These are phyloP conservation scores for Suillus weaverae DNA, from an alignment of 768 basidiomycete species.

Conservation along the genomic window DNA sequence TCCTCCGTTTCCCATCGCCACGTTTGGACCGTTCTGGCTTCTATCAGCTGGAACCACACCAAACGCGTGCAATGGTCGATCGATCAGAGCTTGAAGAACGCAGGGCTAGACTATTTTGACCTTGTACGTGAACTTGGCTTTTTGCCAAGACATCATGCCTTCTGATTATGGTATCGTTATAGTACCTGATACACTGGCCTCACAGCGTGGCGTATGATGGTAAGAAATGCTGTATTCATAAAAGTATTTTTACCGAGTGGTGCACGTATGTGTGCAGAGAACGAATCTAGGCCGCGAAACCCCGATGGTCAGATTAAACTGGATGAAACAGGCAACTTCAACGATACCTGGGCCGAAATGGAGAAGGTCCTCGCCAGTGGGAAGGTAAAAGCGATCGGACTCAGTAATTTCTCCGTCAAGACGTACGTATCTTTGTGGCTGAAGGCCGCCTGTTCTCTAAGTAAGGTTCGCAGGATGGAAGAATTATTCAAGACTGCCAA, in stretches of 20 bases:
- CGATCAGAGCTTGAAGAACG: conserved; percentile 39
- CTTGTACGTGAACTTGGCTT: conserved; percentile 25
- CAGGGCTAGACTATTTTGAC: conserved; percentile 50
- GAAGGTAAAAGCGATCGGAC: conserved; percentile 32
- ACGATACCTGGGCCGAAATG: conserved; percentile 32
- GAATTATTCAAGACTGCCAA: conserved; percentile 23
- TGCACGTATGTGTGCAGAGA: not conserved
- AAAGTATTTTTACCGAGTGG: not conserved
- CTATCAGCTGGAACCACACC: conserved; percentile 23
- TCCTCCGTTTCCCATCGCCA: not conserved
- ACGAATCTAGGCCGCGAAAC: conserved; percentile 17
- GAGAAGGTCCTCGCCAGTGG: conserved; percentile 19
- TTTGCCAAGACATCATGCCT: conserved; percentile 17
- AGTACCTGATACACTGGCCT: conserved; percentile 44
- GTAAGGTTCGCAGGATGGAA: conserved; percentile 15
- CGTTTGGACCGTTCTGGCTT: not conserved
- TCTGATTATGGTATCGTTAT: conserved; percentile 25
- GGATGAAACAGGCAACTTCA: conserved; percentile 20
- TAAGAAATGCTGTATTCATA: not conserved
- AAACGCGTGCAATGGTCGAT: conserved; percentile 41
- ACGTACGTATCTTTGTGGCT: conserved; percentile 13
- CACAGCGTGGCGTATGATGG: conserved; percentile 20
- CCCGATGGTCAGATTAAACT: conserved; percentile 18
- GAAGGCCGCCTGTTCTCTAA: not conserved
- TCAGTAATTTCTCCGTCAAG: conserved; percentile 37